phyloP scores from a whole-genome alignment of 2,329 filamentous ascomycete species.

The Grosmannia penicillata region DNA sequence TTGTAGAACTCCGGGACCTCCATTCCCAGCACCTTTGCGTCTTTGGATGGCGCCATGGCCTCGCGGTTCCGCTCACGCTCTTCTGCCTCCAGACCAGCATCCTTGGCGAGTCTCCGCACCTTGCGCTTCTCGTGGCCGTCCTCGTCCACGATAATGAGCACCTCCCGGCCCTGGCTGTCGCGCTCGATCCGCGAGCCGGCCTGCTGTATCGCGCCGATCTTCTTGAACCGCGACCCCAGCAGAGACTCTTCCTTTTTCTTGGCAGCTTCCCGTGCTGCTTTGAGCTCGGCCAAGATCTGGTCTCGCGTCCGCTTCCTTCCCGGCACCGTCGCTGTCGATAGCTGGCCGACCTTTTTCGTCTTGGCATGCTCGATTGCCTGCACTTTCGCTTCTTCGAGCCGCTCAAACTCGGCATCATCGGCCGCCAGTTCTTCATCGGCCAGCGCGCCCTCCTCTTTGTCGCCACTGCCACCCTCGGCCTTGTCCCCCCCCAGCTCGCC shows the following conservation, averaged over 20 bases:
- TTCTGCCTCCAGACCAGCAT: slow-evolving; percentile 16
- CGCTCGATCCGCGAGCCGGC: slow-evolving; percentile 43
- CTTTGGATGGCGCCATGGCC: slow-evolving; percentile 34
- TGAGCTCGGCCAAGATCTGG: slow-evolving; percentile 53
- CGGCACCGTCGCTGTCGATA: slow-evolving; percentile 36
- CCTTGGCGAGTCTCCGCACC: slow-evolving; percentile 34
- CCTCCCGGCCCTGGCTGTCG: slow-evolving; percentile 45
- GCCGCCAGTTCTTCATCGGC: slow-evolving; percentile 17
- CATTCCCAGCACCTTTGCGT: slow-evolving; percentile 46
- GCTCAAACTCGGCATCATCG: slow-evolving; percentile 53
- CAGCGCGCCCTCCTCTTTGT: slow-evolving; percentile 20
- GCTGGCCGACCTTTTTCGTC: slow-evolving; percentile 43
- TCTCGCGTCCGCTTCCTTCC: slow-evolving; percentile 50
- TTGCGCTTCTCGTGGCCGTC: slow-evolving; percentile 53
- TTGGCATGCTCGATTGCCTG: slow-evolving; percentile 36
- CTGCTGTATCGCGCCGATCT: slow-evolving; percentile 41
- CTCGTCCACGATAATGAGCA: slow-evolving; percentile 51
- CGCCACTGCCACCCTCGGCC: slow-evolving; percentile 10
- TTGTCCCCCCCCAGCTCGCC: too few species aligned
- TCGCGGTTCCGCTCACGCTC: slow-evolving; percentile 21
- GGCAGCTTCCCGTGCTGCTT: slow-evolving; percentile 45
- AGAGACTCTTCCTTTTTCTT: slow-evolving; percentile 35
- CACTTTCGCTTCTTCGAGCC: slow-evolving; percentile 39
- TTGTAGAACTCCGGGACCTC: slow-evolving; percentile 46
- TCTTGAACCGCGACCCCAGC: slow-evolving; percentile 47